A percentile compares a stretch with the other conserved stretches of the same genome.
Evolutionary conservation across 192 early-diverging fungal genomes (phyloP).

Genomic region (Pecoramyces ruminantium): DNA sequence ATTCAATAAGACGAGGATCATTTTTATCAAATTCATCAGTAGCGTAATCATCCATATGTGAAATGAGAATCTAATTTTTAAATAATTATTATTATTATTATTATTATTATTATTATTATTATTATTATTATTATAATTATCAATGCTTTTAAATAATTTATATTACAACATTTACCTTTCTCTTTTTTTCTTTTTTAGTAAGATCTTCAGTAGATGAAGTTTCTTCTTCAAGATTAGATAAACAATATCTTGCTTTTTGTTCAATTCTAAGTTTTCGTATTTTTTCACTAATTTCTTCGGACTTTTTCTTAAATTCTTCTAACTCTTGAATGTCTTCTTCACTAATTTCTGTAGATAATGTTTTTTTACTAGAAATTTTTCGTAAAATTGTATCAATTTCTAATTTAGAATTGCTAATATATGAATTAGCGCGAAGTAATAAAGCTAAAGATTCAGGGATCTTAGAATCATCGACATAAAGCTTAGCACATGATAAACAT

Average conservation of each 20-base stretch:
- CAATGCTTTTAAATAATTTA: no score
- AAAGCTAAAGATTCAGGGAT: slow-evolving; percentile 35
- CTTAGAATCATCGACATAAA: slow-evolving; percentile 21
- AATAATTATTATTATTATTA: background rate
- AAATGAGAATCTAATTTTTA: background rate
- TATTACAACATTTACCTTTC: background rate
- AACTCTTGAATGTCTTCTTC: slow-evolving; percentile 21
- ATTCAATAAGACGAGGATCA: slow-evolving; percentile 38
- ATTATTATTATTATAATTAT: background rate
- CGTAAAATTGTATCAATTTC: slow-evolving; percentile 12
- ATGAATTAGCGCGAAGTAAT: slow-evolving; percentile 30
- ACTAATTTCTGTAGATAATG: slow-evolving; percentile 22
- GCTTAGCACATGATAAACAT: slow-evolving; percentile 24
- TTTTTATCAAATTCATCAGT: slow-evolving; percentile 18
- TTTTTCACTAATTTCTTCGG: slow-evolving; percentile 11
- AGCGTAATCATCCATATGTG: slow-evolving; percentile 6
- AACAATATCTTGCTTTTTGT: slow-evolving; percentile 11
- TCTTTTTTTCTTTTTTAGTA: background rate
- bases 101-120: no score
- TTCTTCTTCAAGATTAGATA: slow-evolving; percentile 1
- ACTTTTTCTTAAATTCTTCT: slow-evolving; percentile 10
- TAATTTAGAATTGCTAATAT: slow-evolving; percentile 29
- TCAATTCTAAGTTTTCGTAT: slow-evolving; percentile 11
- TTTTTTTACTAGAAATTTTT: slow-evolving; percentile 15
- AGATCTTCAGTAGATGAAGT: background rate